Base-by-base conservation (phyloP, 305 asterid species). In the Salvia sclarea region DNA sequence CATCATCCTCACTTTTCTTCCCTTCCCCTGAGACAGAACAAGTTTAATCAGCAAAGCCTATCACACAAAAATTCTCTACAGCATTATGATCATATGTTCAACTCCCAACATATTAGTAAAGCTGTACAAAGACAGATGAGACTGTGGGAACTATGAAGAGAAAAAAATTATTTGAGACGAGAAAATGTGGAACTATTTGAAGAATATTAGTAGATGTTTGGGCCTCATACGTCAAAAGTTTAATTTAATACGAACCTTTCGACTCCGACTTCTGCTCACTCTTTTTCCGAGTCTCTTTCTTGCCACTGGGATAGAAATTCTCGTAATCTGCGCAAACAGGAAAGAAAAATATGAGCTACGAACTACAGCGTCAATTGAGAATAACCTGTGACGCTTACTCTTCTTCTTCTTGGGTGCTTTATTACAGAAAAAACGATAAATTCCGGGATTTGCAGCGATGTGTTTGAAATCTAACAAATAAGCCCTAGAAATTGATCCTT, bases 401-500 rank as follows among this genome's bases (percentile, higher is more conserved):
- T 79, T 92, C 77, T 79, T 92, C 77, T 90, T 88, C 88, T 90
- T 84, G 0, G 98, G 97, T 55, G 85, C 68, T 75, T 80, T 89
- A 68, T 81, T 83, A 55, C 82, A 85, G 85, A 87, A 91, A 68
- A 81, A 84, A 65, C 94, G 76, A 33, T 75, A 69, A 0, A 71
- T 47, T 60, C 78, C 79, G 14, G 85, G 75, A 77, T 82, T 84
- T 2, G 81, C 86, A 43, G 76, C 35, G 20, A 69, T 70, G 70
- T 78, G 47, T 74, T 73, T 81, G 24, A 83, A 82, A 76, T 84
- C 86, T n/a, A 88, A 72, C 48, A 78, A 61, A 77, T 70, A 71
- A 63, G 70, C 73, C 78, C 70, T 76, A n/a, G 76, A 20, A 68
- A 64, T 1, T 21, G 82, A 64, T 76, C 75, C 71, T 8, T 81